Percentiles rank a stretch among this genome's conserved stretches.
Conservation (phyloP, 2,329 filamentous ascomycete species). For the Trichothecium sympodiale region DNA sequence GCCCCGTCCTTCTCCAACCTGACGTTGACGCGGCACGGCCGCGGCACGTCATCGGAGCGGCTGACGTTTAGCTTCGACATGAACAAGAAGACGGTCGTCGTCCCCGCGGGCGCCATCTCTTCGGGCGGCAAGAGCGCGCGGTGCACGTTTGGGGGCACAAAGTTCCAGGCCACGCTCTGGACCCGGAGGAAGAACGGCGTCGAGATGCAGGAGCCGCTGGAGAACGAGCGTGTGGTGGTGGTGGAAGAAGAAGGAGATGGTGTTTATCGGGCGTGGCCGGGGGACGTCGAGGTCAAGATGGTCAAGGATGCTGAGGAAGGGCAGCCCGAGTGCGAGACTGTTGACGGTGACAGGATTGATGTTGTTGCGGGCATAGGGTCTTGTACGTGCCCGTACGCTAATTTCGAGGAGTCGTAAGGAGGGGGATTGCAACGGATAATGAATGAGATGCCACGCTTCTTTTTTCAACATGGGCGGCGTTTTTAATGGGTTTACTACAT, state of each 20-base stretch:
- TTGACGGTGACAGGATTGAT: slow-evolving; percentile 21
- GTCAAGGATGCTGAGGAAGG: slow-evolving; percentile 25
- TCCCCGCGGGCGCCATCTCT: slow-evolving; percentile 32
- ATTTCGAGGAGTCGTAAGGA: slow-evolving; percentile 12
- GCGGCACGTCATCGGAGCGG: slow-evolving; percentile 36
- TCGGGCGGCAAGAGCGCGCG: slow-evolving; percentile 22
- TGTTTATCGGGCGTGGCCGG: slow-evolving; percentile 40
- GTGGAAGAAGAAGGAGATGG: neutral
- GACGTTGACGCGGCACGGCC: slow-evolving; percentile 36
- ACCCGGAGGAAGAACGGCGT: slow-evolving; percentile 26
- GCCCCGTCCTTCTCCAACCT: slow-evolving; percentile 43
- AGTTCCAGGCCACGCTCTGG: slow-evolving; percentile 47
- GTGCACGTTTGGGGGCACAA: slow-evolving; percentile 48
- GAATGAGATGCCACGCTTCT: neutral
- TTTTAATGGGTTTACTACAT: too few relatives aligned
- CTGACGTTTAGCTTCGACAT: slow-evolving; percentile 45
- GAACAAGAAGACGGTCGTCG: slow-evolving; percentile 40
- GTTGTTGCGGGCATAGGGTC: slow-evolving; percentile 22
- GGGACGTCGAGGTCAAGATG: slow-evolving; percentile 44
- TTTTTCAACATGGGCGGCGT: too few relatives aligned
- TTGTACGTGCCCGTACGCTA: slow-evolving; percentile 28
- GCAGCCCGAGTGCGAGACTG: slow-evolving; percentile 42
- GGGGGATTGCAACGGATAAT: neutral
- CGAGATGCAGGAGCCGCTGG: neutral
- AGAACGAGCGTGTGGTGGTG: too few relatives aligned